Evolutionary conservation across 2,329 filamentous ascomycete genomes (phyloP), one percentile per base, ranked within the genome.

Genomic region (Pseudogymnoascus sp.): DNA sequence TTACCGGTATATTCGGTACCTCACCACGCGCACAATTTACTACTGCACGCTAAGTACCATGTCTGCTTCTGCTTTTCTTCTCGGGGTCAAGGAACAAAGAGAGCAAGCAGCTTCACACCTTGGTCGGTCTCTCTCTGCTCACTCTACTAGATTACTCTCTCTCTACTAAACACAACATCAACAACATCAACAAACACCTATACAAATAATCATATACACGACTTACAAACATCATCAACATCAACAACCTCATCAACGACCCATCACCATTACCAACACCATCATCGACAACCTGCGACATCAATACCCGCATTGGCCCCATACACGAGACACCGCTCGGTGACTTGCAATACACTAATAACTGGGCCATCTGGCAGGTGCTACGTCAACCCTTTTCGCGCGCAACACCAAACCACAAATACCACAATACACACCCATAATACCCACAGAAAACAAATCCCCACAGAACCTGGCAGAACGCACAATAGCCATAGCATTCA

Each of bases 351-450:
- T 41, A 15, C n/a, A 8, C 1, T 22, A 22, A 8, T n/a, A n/a
- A n/a, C n/a, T n/a, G n/a, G n/a, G 22, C 43, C 43, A 50, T 50
- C 25, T 50, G 43, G 43, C 43, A 50, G 43, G 25, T 50, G 43
- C 43, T 50, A 50, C 43, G 43, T 50, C 43, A 50, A 50, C 25
- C 43, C 43, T 50, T 50, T 50, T 25, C 25, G 7, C 8, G 22
- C 22, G 14, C 22, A 50, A 50, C 41, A n/a, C n/a, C n/a, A n/a
- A 15, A 25, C 20, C 7, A 47, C 22, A 22, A n/a, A n/a, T n/a
- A n/a, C n/a, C n/a, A 47, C 41, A 28, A 50, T n/a, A 14, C 5
- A 15, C 4, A 38, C 7, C 35, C n/a, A n/a, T 1, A 11, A 43
- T 43, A 22, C 18, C 39, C 41, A 47, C 41, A 47, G 41, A 28